These are phyloP conservation scores for Pseudevernia furfuracea DNA, from an alignment of 495 filamentous ascomycete species.

Conservation along the genomic window DNA sequence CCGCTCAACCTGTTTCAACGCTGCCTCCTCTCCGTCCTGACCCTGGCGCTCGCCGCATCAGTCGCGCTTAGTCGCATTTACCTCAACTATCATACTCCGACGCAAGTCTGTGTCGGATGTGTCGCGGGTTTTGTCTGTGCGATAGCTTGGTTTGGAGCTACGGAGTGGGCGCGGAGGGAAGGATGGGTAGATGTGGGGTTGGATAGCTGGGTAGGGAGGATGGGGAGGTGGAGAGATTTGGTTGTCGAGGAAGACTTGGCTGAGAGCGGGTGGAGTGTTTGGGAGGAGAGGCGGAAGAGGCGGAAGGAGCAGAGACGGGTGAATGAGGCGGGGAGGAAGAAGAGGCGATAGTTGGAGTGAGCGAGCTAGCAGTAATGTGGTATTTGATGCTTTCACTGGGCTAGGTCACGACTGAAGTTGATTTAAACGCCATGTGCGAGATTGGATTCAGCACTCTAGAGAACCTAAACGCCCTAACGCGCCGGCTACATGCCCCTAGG, in stretches of 20 bases:
- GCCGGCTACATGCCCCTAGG: neutral
- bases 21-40: constrained; percentile 46
- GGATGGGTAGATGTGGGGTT: constrained; percentile 65
- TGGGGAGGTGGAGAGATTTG: constrained; percentile 70
- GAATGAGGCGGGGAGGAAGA: constrained; percentile 17
- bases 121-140: constrained; percentile 65
- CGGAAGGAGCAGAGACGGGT: neutral
- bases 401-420: neutral
- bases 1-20: constrained; percentile 54
- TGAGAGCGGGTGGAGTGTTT: constrained; percentile 89
- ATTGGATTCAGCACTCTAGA: neutral
- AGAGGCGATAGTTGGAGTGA: constrained; percentile 6
- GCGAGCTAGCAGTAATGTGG: neutral
- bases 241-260: constrained; percentile 83
- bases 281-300: constrained; percentile 52
- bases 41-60: constrained; percentile 51
- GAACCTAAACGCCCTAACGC: too few species aligned
- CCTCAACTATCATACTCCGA: constrained; percentile 83
- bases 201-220: constrained; percentile 55
- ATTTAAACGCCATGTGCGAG: neutral
- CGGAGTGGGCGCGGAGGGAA: constrained; percentile 50
- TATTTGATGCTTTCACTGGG: neutral
- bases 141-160: constrained; percentile 69
- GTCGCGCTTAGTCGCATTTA: constrained; percentile 82
- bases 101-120: constrained; percentile 76